phyloP scores from a whole-genome alignment of 257 asterid genomes.

The Solanum appendiculatum region DNA sequence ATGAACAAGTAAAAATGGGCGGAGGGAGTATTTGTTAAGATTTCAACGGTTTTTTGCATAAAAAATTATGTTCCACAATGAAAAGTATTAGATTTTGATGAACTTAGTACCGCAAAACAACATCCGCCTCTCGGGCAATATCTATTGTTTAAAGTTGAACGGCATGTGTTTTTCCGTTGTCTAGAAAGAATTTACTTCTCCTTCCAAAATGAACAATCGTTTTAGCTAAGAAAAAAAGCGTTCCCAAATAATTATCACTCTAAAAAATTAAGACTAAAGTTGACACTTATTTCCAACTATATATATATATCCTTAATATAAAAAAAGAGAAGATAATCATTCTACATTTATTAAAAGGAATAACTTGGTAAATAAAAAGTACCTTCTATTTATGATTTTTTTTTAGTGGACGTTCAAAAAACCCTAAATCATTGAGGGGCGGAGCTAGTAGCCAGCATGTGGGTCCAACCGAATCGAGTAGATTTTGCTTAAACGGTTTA shows the following conservation, averaged over 20 bases:
- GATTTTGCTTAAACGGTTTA: neutral
- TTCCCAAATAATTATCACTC: neutral
- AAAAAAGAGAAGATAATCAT: neutral
- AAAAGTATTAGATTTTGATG: neutral
- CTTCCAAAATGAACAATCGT: neutral
- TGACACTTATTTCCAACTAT: neutral
- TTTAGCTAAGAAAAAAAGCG: neutral
- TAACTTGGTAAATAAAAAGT: neutral
- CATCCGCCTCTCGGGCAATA: neutral
- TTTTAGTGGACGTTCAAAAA: neutral
- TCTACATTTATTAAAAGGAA: neutral
- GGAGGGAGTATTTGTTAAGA: neutral
- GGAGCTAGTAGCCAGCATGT: neutral
- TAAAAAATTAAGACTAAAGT: neutral
- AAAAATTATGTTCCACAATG: fast-evolving
- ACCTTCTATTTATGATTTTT: neutral
- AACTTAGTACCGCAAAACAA: neutral
- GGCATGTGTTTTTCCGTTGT: neutral
- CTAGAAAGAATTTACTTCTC: neutral
- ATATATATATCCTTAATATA: neutral
- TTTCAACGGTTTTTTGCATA: neutral
- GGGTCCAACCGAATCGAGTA: too few species aligned
- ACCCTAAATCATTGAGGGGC: neutral
- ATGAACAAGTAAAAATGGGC: neutral
- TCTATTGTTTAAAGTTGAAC: neutral